phyloP scores from a whole-genome alignment of 108 stramenopile species.

The Skeletonema potamos region DNA sequence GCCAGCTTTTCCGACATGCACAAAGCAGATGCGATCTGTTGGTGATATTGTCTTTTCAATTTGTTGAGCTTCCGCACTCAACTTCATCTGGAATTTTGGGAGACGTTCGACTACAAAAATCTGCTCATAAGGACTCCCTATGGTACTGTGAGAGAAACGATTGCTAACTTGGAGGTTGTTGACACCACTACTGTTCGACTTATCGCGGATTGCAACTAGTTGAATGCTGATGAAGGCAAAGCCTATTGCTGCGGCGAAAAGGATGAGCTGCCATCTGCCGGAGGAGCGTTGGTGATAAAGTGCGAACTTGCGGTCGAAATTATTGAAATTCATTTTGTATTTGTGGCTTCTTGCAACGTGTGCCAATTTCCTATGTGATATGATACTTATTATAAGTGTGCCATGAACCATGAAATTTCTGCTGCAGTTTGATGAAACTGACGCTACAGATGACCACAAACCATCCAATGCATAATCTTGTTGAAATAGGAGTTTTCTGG shows the following conservation, averaged over 20 bases:
- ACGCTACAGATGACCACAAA: no score
- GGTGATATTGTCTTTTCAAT: conserved; percentile 10
- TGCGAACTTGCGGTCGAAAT: conserved; percentile 1
- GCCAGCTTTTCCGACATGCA: conserved; percentile 45
- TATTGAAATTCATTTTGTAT: neutral
- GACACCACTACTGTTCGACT: neutral
- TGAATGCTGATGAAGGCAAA: neutral
- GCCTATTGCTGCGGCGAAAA: neutral
- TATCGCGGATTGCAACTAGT: neutral
- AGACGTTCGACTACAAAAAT: conserved; percentile 21
- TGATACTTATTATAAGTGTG: no score
- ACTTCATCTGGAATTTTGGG: conserved; percentile 6
- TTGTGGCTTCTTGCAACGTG: no score
- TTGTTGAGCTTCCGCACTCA: neutral
- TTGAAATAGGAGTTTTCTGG: no score
- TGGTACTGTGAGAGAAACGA: conserved; percentile 11
- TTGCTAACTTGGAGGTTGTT: neutral
- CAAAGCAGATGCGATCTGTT: conserved; percentile 32
- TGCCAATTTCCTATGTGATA: neutral
- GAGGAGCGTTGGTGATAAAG: neutral
- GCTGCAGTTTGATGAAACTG: no score
- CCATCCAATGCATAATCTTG: no score
- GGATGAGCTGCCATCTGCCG: neutral
- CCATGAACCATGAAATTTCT: no score
- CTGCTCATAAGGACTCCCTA: conserved; percentile 29